These are phyloP conservation scores for Leishmania lainsoni DNA, from an alignment of 208 protist species.

Conservation along the genomic window DNA sequence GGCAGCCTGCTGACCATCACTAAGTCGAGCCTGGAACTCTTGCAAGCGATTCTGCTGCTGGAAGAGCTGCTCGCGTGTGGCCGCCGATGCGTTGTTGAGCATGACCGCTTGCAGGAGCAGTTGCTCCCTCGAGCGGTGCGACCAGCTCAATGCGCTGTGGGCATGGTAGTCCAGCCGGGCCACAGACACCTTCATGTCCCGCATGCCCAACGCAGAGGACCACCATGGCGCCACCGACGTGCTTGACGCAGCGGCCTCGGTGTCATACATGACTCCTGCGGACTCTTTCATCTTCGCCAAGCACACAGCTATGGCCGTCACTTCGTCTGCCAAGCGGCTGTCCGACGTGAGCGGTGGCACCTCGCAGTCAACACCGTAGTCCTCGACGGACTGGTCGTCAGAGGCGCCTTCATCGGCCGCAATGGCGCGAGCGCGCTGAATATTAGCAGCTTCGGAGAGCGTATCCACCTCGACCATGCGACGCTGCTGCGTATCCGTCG, in stretches of 20 bases:
- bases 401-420: slow-evolving; percentile 71
- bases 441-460: slow-evolving; percentile 28
- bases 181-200: slow-evolving; percentile 65
- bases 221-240: slow-evolving; percentile 58
- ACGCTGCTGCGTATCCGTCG: slow-evolving; percentile 13
- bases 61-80: slow-evolving; percentile 50
- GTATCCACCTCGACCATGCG: slow-evolving; percentile 26
- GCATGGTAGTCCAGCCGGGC: slow-evolving; percentile 80
- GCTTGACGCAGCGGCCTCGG: slow-evolving; percentile 25
- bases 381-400: slow-evolving; percentile 67
- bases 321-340: slow-evolving; percentile 29
- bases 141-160: slow-evolving; percentile 46
- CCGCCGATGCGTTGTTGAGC: slow-evolving; percentile 55
- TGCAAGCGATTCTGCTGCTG: slow-evolving; percentile 56
- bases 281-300: slow-evolving; percentile 31
- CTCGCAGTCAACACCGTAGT: slow-evolving; percentile 49
- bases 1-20: slow-evolving; percentile 18
- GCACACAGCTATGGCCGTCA: slow-evolving; percentile 36
- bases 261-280: slow-evolving; percentile 17
- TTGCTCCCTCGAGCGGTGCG: slow-evolving; percentile 50
- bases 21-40: slow-evolving; percentile 38
- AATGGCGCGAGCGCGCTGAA: slow-evolving; percentile 54
- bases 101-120: slow-evolving; percentile 60
- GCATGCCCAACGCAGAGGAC: slow-evolving; percentile 68
- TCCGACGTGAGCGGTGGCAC: slow-evolving; percentile 26